phyloP scores from a whole-genome alignment of 164 flowering plant genomes.

The Chimonanthus praecox region DNA sequence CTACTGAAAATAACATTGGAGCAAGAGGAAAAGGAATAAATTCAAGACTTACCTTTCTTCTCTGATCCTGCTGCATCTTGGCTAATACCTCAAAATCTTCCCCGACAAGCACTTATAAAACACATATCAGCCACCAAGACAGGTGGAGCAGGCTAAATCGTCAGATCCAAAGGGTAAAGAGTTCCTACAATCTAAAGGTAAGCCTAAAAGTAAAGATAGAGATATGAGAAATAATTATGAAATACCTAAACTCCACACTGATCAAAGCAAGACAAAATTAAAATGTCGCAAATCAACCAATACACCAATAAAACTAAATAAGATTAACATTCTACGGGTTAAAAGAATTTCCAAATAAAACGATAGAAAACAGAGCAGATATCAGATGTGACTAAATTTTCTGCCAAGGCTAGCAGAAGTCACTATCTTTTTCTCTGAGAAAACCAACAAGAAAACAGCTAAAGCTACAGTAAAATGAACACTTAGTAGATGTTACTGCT shows the following conservation, averaged over 20 bases:
- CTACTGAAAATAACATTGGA: not conserved
- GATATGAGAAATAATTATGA: not conserved
- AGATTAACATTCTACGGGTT: not conserved
- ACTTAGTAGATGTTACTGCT: not conserved
- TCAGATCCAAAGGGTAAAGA: not conserved
- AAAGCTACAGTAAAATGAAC: not conserved
- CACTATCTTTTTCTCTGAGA: not conserved
- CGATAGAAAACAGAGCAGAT: not conserved
- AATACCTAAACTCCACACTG: not conserved
- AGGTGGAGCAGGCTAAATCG: not conserved
- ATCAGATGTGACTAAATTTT: not conserved
- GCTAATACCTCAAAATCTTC: slow-evolving; percentile 25
- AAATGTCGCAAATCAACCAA: not conserved
- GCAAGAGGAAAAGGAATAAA: not conserved
- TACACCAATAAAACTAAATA: not conserved
- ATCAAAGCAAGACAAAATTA: not conserved
- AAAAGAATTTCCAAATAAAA: not conserved
- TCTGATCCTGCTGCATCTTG: slow-evolving; percentile 79
- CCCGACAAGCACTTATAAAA: not conserved
- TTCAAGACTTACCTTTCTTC: slow-evolving; percentile 49
- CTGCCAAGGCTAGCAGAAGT: not conserved
- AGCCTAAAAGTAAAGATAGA: not conserved
- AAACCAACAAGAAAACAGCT: too few relatives aligned
- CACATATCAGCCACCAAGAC: not conserved
- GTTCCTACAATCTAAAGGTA: not conserved